These are phyloP conservation scores for Amorphotheca resinae DNA, from an alignment of 495 filamentous ascomycete species.

Conservation along the genomic window DNA sequence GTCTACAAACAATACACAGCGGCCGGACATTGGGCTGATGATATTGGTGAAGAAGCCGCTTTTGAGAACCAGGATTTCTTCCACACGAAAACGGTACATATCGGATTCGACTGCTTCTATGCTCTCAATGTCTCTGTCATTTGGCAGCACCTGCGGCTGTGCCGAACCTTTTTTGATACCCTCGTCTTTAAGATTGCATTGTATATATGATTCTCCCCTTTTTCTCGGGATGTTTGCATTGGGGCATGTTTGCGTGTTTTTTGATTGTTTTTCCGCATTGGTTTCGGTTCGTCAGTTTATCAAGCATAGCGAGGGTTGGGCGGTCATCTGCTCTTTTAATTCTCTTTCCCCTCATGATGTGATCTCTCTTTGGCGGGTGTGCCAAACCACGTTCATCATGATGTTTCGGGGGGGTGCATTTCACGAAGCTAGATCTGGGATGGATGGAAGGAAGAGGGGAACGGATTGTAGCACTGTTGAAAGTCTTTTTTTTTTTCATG, in stretches of 20 bases:
- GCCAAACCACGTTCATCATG: constrained; percentile 2
- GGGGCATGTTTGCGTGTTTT: constrained; percentile 25
- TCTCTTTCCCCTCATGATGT: constrained; percentile 14
- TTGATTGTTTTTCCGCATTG: neutral
- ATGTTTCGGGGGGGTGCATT: constrained; percentile 12
- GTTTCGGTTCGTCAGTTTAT: neutral
- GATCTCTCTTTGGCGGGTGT: constrained; percentile 6
- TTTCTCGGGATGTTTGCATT: constrained; percentile 22
- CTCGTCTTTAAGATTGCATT: constrained; percentile 25
- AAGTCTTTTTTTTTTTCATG: no score
- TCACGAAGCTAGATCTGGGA: constrained; percentile 10
- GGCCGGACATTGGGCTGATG: constrained; percentile 34
- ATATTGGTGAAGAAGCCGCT: constrained; percentile 4
- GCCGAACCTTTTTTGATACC: constrained; percentile 20
- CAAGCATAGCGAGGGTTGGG: constrained; percentile 20
- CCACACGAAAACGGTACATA: neutral
- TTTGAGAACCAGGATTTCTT: constrained; percentile 1
- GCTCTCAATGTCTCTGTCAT: neutral
- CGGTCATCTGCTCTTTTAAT: constrained; percentile 15
- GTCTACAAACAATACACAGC: constrained; percentile 37
- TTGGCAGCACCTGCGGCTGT: constrained; percentile 5
- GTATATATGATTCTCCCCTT: constrained; percentile 36
- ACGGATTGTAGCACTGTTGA: no score
- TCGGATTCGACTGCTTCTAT: neutral
- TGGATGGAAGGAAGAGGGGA: no score